These are phyloP conservation scores for Xylogone sp. DNA, from an alignment of 2,329 filamentous ascomycete species.

Conservation along the genomic window DNA sequence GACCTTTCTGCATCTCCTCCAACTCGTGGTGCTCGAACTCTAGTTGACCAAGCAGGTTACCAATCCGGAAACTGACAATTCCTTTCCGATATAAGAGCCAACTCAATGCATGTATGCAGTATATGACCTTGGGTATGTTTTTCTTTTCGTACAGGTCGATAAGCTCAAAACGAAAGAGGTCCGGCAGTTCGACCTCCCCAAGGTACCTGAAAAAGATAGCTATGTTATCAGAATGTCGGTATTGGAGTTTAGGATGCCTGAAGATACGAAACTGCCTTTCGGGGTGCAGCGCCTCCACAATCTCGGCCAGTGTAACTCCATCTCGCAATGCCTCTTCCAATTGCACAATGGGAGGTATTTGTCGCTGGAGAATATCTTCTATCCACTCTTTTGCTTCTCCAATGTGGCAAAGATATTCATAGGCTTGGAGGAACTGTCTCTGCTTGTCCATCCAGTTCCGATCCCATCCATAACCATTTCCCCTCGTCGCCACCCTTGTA, in stretches of 20 bases:
- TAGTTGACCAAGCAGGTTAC: constrained; percentile 91
- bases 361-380: constrained; percentile 79
- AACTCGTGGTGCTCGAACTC: constrained; percentile 98
- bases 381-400: constrained; percentile 99
- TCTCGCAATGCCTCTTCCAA: constrained; percentile 89
- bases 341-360: constrained; percentile 88
- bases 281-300: constrained; percentile 85
- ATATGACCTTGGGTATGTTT: constrained; percentile 98
- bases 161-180: constrained; percentile 93
- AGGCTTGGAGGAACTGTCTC: constrained; percentile 90
- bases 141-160: constrained; percentile 99
- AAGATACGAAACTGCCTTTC: constrained; percentile 78
- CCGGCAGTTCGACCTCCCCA: constrained; percentile 85
- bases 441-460: constrained; percentile 99
- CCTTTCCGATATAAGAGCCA: constrained; percentile 97
- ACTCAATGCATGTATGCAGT: constrained; percentile 95
- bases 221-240: constrained; percentile 96
- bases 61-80: constrained; percentile 92
- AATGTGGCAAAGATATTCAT: constrained; percentile 98
- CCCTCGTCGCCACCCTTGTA: constrained; percentile 38
- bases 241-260: constrained; percentile 79
- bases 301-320: constrained; percentile 89
- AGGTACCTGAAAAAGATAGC: constrained; percentile 93
- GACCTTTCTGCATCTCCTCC: constrained; percentile 92
- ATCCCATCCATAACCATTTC: constrained; percentile 64